Conservation (phyloP, 2,329 filamentous ascomycete genomes). For the Colletotrichum magnum region DNA sequence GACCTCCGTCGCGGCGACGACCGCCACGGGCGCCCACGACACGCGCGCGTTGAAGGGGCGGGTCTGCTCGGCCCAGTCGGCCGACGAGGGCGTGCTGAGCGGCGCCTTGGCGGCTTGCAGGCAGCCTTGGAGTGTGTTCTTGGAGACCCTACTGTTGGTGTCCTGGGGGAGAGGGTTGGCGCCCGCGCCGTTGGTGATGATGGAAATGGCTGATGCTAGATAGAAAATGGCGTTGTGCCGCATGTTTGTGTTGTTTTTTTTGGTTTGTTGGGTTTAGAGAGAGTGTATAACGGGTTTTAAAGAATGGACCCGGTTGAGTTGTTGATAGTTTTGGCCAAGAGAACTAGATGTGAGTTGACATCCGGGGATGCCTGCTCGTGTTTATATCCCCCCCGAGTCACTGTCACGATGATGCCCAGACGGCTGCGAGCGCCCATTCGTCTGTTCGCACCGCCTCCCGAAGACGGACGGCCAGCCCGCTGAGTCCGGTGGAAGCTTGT, state of each 20-base stretch:
- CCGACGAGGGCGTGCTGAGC: conserved; percentile 41
- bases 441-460: conserved; percentile 12
- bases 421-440: neutral
- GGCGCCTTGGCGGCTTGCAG: conserved; percentile 45
- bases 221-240: conserved; percentile 6
- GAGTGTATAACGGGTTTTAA: conserved; percentile 13
- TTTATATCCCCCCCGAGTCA: neutral
- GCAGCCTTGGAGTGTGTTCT: conserved; percentile 39
- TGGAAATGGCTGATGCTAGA: conserved; percentile 1
- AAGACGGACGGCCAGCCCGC: neutral
- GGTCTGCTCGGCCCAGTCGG: conserved; percentile 41
- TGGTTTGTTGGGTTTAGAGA: neutral
- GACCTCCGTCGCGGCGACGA: conserved; percentile 58
- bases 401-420: too few species aligned
- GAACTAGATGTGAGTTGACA: neutral
- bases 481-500: too few species aligned
- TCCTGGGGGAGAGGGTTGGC: conserved; percentile 23
- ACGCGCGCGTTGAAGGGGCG: conserved; percentile 51
- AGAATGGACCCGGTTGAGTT: conserved; percentile 12
- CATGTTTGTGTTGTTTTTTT: conserved; percentile 1
- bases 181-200: neutral
- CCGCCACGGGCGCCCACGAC: conserved; percentile 57
- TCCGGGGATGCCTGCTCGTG: neutral
- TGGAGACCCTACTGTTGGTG: conserved; percentile 19
- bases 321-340: neutral